phyloP scores from a whole-genome alignment of 805 yeast genomes.

The Yamadazyma paraphyllophila region DNA sequence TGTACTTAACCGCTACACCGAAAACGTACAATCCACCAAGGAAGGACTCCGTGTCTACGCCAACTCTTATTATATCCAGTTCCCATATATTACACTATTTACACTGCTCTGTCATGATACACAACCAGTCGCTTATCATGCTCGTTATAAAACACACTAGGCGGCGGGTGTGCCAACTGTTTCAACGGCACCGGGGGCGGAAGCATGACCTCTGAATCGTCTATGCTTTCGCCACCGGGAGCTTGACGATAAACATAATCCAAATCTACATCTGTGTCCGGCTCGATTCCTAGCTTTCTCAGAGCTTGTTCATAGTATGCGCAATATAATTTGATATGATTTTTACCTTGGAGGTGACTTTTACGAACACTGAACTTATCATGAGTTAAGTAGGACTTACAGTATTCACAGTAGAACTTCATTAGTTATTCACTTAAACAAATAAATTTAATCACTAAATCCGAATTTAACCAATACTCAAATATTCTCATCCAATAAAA shows the following conservation, averaged over 20 bases:
- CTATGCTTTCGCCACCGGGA: constrained; percentile 14
- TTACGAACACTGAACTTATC: constrained; percentile 85
- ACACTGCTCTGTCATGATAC: not conserved
- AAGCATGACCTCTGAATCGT: constrained; percentile 14
- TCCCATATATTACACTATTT: not conserved
- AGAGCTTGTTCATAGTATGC: constrained; percentile 64
- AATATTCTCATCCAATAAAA: constrained; percentile 10
- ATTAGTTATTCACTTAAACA: not conserved
- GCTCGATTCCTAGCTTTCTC: constrained; percentile 34
- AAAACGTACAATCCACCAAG: too few relatives aligned
- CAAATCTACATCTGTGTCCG: constrained; percentile 34
- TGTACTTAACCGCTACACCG: too few relatives aligned
- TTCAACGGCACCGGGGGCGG: constrained; percentile 35
- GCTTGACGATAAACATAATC: constrained; percentile 12
- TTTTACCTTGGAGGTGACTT: constrained; percentile 73
- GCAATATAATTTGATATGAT: constrained; percentile 69
- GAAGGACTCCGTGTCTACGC: too few relatives aligned
- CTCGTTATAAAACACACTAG: constrained; percentile 24
- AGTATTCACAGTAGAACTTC: constrained; percentile 80
- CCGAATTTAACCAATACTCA: not conserved
- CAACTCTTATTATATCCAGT: not conserved
- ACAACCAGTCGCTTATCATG: constrained; percentile 11
- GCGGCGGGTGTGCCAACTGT: constrained; percentile 35
- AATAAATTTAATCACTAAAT: not conserved
- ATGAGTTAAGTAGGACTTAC: constrained; percentile 79